Percentiles rank a stretch among this genome's conserved stretches.
Evolutionary conservation across 371 early-diverging fungal species (phyloP).

Genomic region (Batkoa obscura): DNA sequence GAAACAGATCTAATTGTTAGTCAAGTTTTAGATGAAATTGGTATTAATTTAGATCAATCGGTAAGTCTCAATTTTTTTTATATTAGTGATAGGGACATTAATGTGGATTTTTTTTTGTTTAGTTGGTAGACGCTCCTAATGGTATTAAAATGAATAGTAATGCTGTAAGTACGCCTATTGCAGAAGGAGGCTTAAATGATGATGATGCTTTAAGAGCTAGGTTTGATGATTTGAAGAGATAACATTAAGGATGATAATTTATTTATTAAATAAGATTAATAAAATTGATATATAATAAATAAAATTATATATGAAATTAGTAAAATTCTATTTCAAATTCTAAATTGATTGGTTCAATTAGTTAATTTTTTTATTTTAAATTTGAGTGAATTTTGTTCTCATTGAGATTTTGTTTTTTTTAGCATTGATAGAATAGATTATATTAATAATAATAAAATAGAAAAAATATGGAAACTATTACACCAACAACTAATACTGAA

Average conservation of each 20-base stretch:
- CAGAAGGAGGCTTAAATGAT: slow-evolving; percentile 27
- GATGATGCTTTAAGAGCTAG: slow-evolving; percentile 82
- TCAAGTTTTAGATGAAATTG: slow-evolving; percentile 90
- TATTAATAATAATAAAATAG: too few relatives aligned
- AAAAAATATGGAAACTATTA: too few relatives aligned
- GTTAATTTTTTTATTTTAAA: too few relatives aligned
- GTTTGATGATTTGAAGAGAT: slow-evolving; percentile 68
- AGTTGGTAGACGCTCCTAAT: slow-evolving; percentile 39
- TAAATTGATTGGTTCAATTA: too few relatives aligned
- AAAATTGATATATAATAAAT: too few relatives aligned
- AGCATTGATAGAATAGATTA: too few relatives aligned
- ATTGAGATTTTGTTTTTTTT: too few relatives aligned
- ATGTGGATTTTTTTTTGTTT: slow-evolving; percentile 7
- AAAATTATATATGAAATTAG: too few relatives aligned
- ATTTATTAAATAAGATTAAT: too few relatives aligned
- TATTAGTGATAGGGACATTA: slow-evolving; percentile 1
- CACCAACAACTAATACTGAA: too few relatives aligned
- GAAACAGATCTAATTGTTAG: slow-evolving; percentile 69
- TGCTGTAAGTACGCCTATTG: slow-evolving; percentile 18
- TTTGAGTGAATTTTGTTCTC: too few relatives aligned
- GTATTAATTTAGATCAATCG: slow-evolving; percentile 47
- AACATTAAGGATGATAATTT: slow-evolving; percentile 19
- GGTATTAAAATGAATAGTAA: slow-evolving; percentile 23
- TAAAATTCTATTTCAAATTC: too few relatives aligned
- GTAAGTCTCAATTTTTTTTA: slow-evolving; percentile 14